Conservation (phyloP, 306 rosid genomes). For the Rosa persica region DNA sequence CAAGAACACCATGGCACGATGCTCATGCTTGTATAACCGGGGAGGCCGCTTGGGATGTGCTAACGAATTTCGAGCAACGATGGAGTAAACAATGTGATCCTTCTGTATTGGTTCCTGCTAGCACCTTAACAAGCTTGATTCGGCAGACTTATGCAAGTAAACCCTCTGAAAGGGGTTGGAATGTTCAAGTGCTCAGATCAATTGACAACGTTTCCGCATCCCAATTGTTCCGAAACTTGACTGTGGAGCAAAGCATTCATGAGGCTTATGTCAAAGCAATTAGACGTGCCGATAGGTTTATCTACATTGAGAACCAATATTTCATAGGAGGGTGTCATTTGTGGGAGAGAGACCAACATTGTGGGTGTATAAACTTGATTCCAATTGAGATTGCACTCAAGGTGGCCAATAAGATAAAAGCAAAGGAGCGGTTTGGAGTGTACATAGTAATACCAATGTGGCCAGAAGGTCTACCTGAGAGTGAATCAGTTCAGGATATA, state of each 20-base stretch:
- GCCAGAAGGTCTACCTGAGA: slow-evolving; percentile 91
- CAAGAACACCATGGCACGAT: slow-evolving; percentile 97
- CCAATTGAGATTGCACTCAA: slow-evolving; percentile 90
- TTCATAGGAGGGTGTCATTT: slow-evolving; percentile 87
- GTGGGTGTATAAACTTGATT: slow-evolving; percentile 81
- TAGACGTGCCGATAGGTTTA: slow-evolving; percentile 75
- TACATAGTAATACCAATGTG: slow-evolving; percentile 95
- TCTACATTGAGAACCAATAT: slow-evolving; percentile 91
- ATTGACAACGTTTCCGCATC: slow-evolving; percentile 73
- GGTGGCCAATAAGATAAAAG: slow-evolving; percentile 69
- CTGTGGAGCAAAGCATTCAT: slow-evolving; percentile 82
- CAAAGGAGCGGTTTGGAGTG: slow-evolving; percentile 76
- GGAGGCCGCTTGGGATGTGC: slow-evolving; percentile 83
- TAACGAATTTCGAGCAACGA: slow-evolving; percentile 88
- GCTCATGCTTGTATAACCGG: slow-evolving; percentile 88
- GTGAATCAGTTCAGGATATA: slow-evolving; percentile 83
- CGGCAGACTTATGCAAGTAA: slow-evolving; percentile 36
- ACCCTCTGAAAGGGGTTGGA: slow-evolving; percentile 55
- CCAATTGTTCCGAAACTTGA: slow-evolving; percentile 61
- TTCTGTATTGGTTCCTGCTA: slow-evolving; percentile 58
- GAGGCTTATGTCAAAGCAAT: slow-evolving; percentile 89
- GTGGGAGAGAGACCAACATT: slow-evolving; percentile 69
- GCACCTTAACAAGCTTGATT: slow-evolving; percentile 43
- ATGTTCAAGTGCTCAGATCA: slow-evolving; percentile 83
- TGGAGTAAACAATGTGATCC: slow-evolving; percentile 81